Percentiles rank a stretch among this genome's conserved stretches.
These are phyloP conservation scores for Podospora appendiculata DNA, from an alignment of 495 filamentous ascomycete genomes.

Conservation along the genomic window DNA sequence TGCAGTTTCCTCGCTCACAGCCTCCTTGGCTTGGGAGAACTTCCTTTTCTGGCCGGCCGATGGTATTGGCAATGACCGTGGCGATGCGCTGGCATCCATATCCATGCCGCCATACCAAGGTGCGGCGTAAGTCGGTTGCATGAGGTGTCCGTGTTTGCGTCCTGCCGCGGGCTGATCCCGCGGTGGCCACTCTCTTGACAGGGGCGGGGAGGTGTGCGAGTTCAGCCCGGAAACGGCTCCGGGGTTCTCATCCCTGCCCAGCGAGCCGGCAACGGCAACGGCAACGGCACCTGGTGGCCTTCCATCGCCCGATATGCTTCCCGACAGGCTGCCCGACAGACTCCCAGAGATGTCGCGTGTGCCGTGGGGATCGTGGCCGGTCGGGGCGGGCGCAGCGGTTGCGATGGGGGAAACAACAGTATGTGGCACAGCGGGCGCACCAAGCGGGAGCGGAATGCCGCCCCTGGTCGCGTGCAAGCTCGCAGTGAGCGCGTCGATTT, in stretches of 20 bases:
- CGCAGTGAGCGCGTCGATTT: conserved; percentile 83
- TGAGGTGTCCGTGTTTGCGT: neutral
- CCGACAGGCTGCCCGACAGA: neutral
- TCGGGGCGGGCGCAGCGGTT: neutral
- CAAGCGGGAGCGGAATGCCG: neutral
- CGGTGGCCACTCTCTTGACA: conserved; percentile 1
- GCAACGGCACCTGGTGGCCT: neutral
- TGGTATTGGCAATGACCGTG: conserved; percentile 10
- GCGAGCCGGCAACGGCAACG: neutral
- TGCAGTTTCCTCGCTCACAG: conserved; percentile 5
- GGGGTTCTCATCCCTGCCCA: neutral
- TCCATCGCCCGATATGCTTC: neutral
- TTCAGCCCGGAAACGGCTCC: neutral
- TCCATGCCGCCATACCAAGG: too few relatives aligned
- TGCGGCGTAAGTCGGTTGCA: neutral
- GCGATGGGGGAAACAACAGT: neutral
- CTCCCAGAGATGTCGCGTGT: too few relatives aligned
- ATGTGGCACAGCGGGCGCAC: neutral
- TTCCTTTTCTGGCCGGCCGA: conserved; percentile 42
- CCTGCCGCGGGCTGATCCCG: neutral
- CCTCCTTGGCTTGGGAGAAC: conserved; percentile 20
- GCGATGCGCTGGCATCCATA: neutral
- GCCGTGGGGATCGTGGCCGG: too few relatives aligned
- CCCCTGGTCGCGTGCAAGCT: conserved; percentile 55
- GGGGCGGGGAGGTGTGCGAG: neutral